Evolutionary conservation across 495 filamentous ascomycete species (phyloP).

Genomic region (Aspergillus sparsus): DNA sequence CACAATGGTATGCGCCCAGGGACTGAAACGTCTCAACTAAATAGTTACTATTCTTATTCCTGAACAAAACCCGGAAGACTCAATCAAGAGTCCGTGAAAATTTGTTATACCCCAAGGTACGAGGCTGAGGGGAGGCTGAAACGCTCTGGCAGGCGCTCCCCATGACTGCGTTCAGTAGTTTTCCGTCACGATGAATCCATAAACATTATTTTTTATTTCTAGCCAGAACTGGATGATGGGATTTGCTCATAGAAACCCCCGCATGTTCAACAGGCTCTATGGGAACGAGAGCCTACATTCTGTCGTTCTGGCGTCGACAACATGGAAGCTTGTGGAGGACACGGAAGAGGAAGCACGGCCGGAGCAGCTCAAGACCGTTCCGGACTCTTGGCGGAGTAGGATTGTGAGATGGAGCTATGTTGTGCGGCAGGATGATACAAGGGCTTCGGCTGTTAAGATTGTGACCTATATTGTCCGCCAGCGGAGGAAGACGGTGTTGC

Average conservation of each 20-base stretch:
- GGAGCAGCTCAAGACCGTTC: background rate
- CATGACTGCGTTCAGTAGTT: background rate
- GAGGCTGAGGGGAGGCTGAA: no score
- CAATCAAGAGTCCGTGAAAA: no score
- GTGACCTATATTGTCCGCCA: background rate
- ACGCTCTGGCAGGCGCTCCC: background rate
- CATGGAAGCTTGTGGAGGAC: background rate
- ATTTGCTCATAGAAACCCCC: background rate
- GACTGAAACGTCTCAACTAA: no score
- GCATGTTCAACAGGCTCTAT: background rate
- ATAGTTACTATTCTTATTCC: no score
- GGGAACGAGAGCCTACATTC: background rate
- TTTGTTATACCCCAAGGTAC: no score
- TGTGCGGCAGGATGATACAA: background rate
- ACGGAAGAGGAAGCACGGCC: background rate
- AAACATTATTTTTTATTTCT: no score
- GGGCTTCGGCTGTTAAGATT: background rate
- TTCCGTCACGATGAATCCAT: background rate
- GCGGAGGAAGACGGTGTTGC: background rate
- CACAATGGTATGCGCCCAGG: no score
- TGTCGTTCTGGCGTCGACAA: background rate
- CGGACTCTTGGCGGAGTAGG: background rate
- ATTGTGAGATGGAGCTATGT: background rate
- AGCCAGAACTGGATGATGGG: background rate
- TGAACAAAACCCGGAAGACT: no score